A percentile compares a stretch with the other conserved stretches of the same genome.
These are phyloP conservation scores for Exophiala sp. DNA, from an alignment of 2,329 filamentous ascomycete species.

Conservation along the genomic window DNA sequence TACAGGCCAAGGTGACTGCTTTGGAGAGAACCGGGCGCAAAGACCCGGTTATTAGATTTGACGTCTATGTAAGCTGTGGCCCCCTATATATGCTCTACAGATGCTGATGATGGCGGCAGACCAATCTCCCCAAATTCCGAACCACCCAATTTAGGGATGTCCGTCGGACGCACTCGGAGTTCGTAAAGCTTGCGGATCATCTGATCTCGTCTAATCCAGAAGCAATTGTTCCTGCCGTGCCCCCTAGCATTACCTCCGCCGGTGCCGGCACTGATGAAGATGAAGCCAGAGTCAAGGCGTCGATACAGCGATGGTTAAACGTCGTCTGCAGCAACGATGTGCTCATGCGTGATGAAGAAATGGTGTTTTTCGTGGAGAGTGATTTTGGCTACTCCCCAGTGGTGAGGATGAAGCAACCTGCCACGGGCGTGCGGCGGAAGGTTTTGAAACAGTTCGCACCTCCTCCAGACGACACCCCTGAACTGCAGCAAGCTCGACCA, in stretches of 20 bases:
- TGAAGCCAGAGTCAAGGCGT: slow-evolving; percentile 77
- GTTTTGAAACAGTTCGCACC: slow-evolving; percentile 97
- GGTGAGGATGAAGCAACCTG: slow-evolving; percentile 90
- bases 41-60: slow-evolving; percentile 88
- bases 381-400: slow-evolving; percentile 98
- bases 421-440: slow-evolving; percentile 89
- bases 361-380: slow-evolving; percentile 97
- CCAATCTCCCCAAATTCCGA: slow-evolving; percentile 94
- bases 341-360: slow-evolving; percentile 90
- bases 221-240: slow-evolving; percentile 86
- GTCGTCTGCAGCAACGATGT: slow-evolving; percentile 87
- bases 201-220: slow-evolving; percentile 97
- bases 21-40: slow-evolving; percentile 91
- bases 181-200: slow-evolving; percentile 91
- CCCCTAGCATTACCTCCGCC: slow-evolving; percentile 87
- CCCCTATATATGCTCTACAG: background rate
- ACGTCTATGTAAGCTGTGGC: slow-evolving; percentile 71
- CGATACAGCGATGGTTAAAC: slow-evolving; percentile 92
- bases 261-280: slow-evolving; percentile 96
- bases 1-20: slow-evolving; percentile 91
- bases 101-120: slow-evolving; percentile 50
- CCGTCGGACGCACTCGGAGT: slow-evolving; percentile 89
- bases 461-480: slow-evolving; percentile 92
- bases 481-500: slow-evolving; percentile 82
- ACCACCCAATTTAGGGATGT: slow-evolving; percentile 98